Evolutionary conservation across 352 stramenopile species (phyloP).

Genomic region (Pythium brachiatum): DNA sequence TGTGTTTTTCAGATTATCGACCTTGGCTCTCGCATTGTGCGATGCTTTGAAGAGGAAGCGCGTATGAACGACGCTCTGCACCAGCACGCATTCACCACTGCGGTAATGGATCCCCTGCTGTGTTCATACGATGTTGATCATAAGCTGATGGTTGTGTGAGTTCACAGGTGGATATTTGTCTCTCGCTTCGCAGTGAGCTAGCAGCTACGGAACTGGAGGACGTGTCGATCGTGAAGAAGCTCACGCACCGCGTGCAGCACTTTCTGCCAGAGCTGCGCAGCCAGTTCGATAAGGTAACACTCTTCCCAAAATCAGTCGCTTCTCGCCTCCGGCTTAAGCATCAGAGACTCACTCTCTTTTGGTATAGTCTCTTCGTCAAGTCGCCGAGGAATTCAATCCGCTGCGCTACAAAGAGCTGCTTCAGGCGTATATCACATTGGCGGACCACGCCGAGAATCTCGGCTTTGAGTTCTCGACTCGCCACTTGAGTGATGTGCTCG

Average conservation of each 20-base stretch:
- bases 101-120: conserved; percentile 35
- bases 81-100: conserved; percentile 61
- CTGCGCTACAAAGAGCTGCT: conserved; percentile 77
- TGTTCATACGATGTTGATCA: too few relatives aligned
- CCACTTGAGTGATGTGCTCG: conserved; percentile 63
- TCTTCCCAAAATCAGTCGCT: too few relatives aligned
- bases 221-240: conserved; percentile 57
- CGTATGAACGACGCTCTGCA: conserved; percentile 72
- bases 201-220: conserved; percentile 40
- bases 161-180: conserved; percentile 69
- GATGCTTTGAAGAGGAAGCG: conserved; percentile 74
- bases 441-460: conserved; percentile 71
- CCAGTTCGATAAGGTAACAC: conserved; percentile 70
- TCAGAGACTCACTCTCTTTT: not conserved
- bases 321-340: too few relatives aligned
- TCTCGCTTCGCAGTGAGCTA: conserved; percentile 52
- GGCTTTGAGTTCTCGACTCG: conserved; percentile 77
- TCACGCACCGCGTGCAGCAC: conserved; percentile 61
- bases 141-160: not conserved
- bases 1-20: conserved; percentile 51
- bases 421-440: conserved; percentile 78
- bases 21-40: conserved; percentile 35
- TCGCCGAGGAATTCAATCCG: conserved; percentile 67
- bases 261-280: conserved; percentile 68
- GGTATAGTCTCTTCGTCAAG: conserved; percentile 63